Evolutionary conservation across 306 rosid genomes (phyloP).

Genomic region (Acacia melanoxylon): DNA sequence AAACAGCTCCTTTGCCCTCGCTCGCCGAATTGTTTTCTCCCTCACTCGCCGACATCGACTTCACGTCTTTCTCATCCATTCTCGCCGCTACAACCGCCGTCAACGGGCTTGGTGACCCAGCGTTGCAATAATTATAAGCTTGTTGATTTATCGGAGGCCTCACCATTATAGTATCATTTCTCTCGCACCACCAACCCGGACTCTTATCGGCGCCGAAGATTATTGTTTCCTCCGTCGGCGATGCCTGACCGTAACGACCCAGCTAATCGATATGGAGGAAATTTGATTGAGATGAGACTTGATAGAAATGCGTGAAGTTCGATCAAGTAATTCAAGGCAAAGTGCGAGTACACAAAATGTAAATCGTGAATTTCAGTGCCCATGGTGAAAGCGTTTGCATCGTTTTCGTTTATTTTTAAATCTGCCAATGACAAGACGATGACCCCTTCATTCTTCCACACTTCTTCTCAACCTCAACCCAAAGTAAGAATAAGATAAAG

Average conservation of each 20-base stretch:
- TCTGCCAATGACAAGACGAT: no score
- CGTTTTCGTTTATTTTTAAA: no score
- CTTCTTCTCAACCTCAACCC: no score
- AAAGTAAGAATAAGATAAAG: no score
- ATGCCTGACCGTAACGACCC: conserved; percentile 29
- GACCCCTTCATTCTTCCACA: no score
- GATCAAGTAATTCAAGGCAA: no score
- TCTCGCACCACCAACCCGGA: conserved; percentile 38
- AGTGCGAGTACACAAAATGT: no score
- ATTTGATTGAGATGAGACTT: no score
- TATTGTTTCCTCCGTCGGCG: conserved; percentile 31
- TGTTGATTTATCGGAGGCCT: conserved; percentile 23
- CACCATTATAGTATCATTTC: background rate
- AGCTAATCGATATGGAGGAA: no score
- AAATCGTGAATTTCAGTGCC: no score
- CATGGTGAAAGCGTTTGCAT: no score
- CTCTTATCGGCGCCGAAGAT: background rate
- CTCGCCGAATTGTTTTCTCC: conserved; percentile 26
- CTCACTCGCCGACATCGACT: conserved; percentile 22
- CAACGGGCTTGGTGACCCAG: conserved; percentile 20
- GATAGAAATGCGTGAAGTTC: no score
- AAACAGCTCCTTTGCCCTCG: conserved; percentile 35
- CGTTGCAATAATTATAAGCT: conserved; percentile 24
- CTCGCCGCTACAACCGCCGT: conserved; percentile 28
- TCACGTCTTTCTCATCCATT: background rate